phyloP scores from a whole-genome alignment of 352 stramenopile species.

The Pythium dissotocum region DNA sequence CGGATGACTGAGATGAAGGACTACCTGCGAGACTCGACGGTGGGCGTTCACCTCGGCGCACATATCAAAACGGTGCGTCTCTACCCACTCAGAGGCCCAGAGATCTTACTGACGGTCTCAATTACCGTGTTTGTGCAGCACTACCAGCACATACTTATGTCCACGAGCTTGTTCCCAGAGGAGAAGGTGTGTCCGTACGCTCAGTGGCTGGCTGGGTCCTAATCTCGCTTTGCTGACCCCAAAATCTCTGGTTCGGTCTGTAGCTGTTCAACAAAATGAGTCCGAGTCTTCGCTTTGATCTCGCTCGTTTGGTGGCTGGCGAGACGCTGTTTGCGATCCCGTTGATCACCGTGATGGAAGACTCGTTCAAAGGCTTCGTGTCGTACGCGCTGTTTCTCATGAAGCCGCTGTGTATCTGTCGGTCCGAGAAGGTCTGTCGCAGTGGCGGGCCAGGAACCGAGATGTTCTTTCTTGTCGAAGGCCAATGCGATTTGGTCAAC shows the following conservation, averaged over 20 bases:
- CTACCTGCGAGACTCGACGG: slow-evolving; percentile 68
- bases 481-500: slow-evolving; percentile 81
- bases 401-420: slow-evolving; percentile 70
- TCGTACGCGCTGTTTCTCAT: slow-evolving; percentile 84
- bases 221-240: neutral
- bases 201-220: too few relatives aligned
- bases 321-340: slow-evolving; percentile 81
- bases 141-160: slow-evolving; percentile 69
- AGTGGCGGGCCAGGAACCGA: slow-evolving; percentile 67
- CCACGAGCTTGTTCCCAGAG: slow-evolving; percentile 77
- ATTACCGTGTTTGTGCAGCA: slow-evolving; percentile 37
- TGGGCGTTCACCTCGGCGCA: slow-evolving; percentile 51
- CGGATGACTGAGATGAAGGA: slow-evolving; percentile 88
- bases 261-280: slow-evolving; percentile 84
- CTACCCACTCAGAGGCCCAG: neutral
- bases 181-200: slow-evolving; percentile 48
- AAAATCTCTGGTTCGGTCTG: neutral
- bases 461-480: slow-evolving; percentile 86
- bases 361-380: slow-evolving; percentile 89
- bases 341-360: slow-evolving; percentile 85
- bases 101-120: too few relatives aligned
- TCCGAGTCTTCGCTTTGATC: slow-evolving; percentile 79
- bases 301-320: slow-evolving; percentile 71
- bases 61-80: slow-evolving; percentile 65
- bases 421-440: slow-evolving; percentile 74